phyloP scores from a whole-genome alignment of 139 green algal species.

The Coelastrella sp. region DNA sequence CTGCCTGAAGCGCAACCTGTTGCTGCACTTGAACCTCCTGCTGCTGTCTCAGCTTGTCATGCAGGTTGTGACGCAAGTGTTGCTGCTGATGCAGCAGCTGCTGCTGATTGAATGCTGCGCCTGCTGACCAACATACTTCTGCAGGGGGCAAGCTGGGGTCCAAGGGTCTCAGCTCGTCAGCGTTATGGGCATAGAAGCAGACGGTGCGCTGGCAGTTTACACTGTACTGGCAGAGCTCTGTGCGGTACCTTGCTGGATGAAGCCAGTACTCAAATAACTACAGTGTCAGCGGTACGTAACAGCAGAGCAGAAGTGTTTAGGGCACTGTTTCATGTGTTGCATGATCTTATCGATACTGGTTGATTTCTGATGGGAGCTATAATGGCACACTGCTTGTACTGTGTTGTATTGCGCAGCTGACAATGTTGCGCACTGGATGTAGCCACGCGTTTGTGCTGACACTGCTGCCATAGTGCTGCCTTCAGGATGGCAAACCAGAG shows the following conservation, averaged over 20 bases:
- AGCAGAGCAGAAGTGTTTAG: not conserved
- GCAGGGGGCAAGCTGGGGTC: conserved; percentile 8
- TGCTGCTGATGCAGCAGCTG: conserved; percentile 12
- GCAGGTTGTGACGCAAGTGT: not conserved
- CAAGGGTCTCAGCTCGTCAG: conserved; percentile 55
- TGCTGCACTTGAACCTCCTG: not conserved
- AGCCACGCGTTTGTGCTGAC: too few relatives aligned
- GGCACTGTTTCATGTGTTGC: not conserved
- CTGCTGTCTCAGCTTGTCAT: conserved; percentile 18
- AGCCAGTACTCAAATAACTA: conserved; percentile 30
- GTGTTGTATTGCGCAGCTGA: too few relatives aligned
- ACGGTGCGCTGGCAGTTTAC: conserved; percentile 65
- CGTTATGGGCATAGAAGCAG: conserved; percentile 74
- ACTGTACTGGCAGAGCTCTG: conserved; percentile 66
- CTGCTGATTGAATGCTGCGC: not conserved
- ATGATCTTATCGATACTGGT: too few relatives aligned
- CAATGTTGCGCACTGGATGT: too few relatives aligned
- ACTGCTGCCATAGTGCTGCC: not conserved
- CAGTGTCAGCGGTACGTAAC: not conserved
- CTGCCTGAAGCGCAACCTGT: too few relatives aligned
- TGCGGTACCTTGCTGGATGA: conserved; percentile 63
- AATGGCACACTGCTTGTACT: too few relatives aligned
- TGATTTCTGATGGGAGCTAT: too few relatives aligned
- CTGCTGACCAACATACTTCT: conserved; percentile 21
- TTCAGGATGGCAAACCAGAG: not conserved